phyloP scores from a whole-genome alignment of 805 yeast species.

The Maudiozyma serrabonitensis region DNA sequence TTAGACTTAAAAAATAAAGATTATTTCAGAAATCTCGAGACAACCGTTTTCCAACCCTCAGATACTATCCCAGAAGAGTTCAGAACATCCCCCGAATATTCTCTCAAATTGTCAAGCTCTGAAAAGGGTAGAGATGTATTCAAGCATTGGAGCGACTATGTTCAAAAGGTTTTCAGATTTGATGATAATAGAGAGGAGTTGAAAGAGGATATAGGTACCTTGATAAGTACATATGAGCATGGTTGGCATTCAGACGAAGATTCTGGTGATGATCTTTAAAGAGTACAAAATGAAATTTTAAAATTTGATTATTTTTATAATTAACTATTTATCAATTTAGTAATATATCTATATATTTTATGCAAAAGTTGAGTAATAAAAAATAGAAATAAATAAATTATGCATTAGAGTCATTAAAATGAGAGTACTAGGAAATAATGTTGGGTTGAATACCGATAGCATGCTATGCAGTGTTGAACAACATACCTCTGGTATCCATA shows the following conservation, averaged over 20 bases:
- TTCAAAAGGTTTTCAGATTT: constrained; percentile 24
- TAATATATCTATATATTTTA: neutral
- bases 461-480: constrained; percentile 11
- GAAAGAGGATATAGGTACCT: constrained; percentile 37
- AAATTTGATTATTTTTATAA: neutral
- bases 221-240: constrained; percentile 39
- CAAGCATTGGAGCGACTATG: constrained; percentile 25
- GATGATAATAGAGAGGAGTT: constrained; percentile 46
- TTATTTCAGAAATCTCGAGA: constrained; percentile 6
- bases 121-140: constrained; percentile 24
- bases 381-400: neutral
- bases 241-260: constrained; percentile 44
- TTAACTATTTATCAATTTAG: neutral
- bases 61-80: constrained; percentile 22
- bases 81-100: constrained; percentile 6
- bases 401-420: neutral
- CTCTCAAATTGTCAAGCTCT: constrained; percentile 13
- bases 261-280: constrained; percentile 30
- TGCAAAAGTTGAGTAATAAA: neutral
- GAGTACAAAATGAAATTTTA: neutral
- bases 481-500: constrained; percentile 22
- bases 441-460: neutral
- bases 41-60: constrained; percentile 18
- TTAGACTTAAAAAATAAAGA: neutral
- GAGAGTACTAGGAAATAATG: neutral